Base-by-base conservation (phyloP, 306 rosid species). In the Acacia acuminata region DNA sequence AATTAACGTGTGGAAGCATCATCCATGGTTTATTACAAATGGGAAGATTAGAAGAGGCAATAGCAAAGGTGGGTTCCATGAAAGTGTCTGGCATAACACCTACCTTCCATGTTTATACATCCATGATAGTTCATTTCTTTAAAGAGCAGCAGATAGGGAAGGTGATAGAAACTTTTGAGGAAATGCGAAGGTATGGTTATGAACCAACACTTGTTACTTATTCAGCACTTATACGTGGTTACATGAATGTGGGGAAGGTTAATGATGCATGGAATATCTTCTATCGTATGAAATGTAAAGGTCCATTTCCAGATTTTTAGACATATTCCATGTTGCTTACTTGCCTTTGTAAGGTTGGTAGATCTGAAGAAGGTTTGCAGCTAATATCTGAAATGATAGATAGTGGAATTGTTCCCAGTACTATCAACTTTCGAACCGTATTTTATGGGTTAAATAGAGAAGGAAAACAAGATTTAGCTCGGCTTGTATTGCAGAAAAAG, bases 301-400 rank as follows among this genome's bases (percentile, higher is more conserved):
- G 99, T 51, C 92, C 97, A 4, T 92, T 60, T 48, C 98, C 98
- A 25, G 98, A 95, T 83, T 95, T 95, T 77, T 84, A 81, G 78
- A 85, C 93, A 4, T 95, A 90, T 76, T 90, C 99, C 40, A 90
- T 93, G 91, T 91, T 95, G 75, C 85, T 95, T 34, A 70, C 84
- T 64, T 90, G 93, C 67, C 90, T 95, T 0, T 90, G 96, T 78
- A 91, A 82, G 70, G 88, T 36, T 50, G 97, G 93, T 22, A 88
- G 83, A 85, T 93, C 99, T 30, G 99, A 93, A 87, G 99, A 95
- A 87, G 97, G 91, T 47, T 44, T 87, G 90, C 51, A 63, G 82
- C 89, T 92, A 48, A 40, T 90, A 70, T 80, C 91, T 73, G 96
- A 92, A 19, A 95, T 95, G 99, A 60, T 77, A 66, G 84, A 81